phyloP scores from a whole-genome alignment of 1,284 basidiomycete species.

The Heliocybe sulcata region DNA sequence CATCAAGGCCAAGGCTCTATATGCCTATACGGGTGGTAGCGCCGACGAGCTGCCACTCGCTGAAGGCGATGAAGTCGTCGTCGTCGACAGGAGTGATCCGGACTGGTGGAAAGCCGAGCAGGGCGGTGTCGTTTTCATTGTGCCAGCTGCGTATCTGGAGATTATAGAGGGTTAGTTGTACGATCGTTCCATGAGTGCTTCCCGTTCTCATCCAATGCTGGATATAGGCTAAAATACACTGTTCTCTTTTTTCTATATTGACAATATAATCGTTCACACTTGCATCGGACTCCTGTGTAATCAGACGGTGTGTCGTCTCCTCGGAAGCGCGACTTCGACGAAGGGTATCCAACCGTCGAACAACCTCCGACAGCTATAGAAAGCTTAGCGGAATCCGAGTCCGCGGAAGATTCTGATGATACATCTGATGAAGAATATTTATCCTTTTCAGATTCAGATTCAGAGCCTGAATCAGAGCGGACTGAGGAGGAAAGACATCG shows the following conservation, averaged over 20 bases:
- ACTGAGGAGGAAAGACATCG: conserved; percentile 33
- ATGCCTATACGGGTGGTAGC: conserved; percentile 64
- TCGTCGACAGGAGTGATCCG: conserved; percentile 75
- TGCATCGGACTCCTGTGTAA: conserved; percentile 16
- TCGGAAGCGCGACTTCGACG: background rate
- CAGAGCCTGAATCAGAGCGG: conserved; percentile 29
- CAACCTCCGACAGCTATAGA: conserved; percentile 18
- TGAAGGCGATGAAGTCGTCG: conserved; percentile 70
- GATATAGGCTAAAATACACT: conserved; percentile 64
- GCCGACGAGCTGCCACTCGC: conserved; percentile 78
- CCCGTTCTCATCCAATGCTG: conserved; percentile 46
- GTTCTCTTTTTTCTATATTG: conserved; percentile 39
- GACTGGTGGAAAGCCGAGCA: conserved; percentile 95
- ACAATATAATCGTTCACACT: conserved; percentile 3
- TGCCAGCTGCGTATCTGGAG: conserved; percentile 86
- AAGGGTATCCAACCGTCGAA: background rate
- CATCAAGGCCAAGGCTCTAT: conserved; percentile 71
- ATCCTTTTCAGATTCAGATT: conserved; percentile 47
- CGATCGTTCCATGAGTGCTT: conserved; percentile 42
- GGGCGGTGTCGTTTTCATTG: conserved; percentile 77
- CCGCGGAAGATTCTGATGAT: conserved; percentile 27
- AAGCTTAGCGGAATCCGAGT: conserved; percentile 15
- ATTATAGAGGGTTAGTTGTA: conserved; percentile 77
- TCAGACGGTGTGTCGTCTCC: conserved; percentile 12
- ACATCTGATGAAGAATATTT: conserved; percentile 34